A percentile compares a stretch with the other conserved stretches of the same genome.
These are phyloP conservation scores for Phoma herbarum DNA, from an alignment of 2,329 filamentous ascomycete genomes.

Conservation along the genomic window DNA sequence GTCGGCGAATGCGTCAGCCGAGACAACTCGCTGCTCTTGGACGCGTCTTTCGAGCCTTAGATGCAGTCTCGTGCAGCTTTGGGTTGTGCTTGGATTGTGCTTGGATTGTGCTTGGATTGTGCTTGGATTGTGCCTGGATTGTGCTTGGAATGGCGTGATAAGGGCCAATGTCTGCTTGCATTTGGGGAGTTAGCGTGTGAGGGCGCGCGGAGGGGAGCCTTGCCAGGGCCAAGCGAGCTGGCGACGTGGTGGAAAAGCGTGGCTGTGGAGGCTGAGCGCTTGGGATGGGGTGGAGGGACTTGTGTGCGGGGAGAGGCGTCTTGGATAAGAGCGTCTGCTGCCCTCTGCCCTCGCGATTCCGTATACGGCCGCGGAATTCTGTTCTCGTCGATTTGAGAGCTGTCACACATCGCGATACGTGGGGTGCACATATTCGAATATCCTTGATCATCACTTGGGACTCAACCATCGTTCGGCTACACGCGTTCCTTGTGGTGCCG, in stretches of 20 bases:
- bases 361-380: slow-evolving; percentile 11
- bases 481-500: slow-evolving; percentile 17
- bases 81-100: no score
- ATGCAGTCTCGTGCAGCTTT: slow-evolving; percentile 14
- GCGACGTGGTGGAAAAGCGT: slow-evolving; percentile 9
- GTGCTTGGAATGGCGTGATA: slow-evolving; percentile 26
- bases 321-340: slow-evolving; percentile 16
- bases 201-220: slow-evolving; percentile 5
- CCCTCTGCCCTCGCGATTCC: background rate
- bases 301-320: slow-evolving; percentile 13
- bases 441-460: slow-evolving; percentile 7
- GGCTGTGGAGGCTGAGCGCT: slow-evolving; percentile 24
- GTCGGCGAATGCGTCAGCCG: slow-evolving; percentile 35
- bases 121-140: no score
- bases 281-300: slow-evolving; percentile 10
- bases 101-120: no score
- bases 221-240: slow-evolving; percentile 18
- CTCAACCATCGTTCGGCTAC: slow-evolving; percentile 1
- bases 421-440: background rate
- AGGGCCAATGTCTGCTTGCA: slow-evolving; percentile 12
- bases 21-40: slow-evolving; percentile 23
- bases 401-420: background rate
- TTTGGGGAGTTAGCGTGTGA: slow-evolving; percentile 4
- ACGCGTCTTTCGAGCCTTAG: slow-evolving; percentile 3
- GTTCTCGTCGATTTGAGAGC: background rate